These are phyloP conservation scores for Plasmodium gonderi DNA, from an alignment of 169 alveolate species.

Conservation along the genomic window DNA sequence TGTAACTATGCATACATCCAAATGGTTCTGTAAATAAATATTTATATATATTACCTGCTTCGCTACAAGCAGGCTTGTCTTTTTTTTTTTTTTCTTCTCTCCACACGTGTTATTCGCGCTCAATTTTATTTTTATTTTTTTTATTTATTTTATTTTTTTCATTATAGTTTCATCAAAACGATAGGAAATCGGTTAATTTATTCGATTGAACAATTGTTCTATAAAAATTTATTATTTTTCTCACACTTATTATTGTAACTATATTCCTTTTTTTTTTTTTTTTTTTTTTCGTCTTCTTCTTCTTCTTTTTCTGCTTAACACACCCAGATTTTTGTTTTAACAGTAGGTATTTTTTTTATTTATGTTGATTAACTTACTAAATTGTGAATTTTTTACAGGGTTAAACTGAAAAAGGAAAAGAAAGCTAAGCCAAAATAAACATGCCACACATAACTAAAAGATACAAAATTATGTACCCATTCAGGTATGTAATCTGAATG, in stretches of 20 bases:
- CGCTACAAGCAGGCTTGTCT: background rate
- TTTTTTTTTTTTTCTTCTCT: background rate
- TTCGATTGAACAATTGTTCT: too few relatives aligned
- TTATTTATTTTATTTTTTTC: background rate
- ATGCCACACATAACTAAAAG: background rate
- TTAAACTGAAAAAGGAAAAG: background rate
- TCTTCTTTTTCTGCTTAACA: too few relatives aligned
- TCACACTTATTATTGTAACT: too few relatives aligned
- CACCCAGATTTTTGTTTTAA: too few relatives aligned
- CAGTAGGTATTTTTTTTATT: background rate
- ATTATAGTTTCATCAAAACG: too few relatives aligned
- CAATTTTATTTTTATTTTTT: background rate
- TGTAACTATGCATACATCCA: background rate
- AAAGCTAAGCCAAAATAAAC: background rate
- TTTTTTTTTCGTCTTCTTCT: too few relatives aligned
- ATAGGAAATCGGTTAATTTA: too few relatives aligned
- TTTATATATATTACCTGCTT: background rate
- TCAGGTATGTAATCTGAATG: background rate
- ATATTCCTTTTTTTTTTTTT: too few relatives aligned
- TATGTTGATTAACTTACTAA: background rate
- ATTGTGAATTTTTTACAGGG: background rate
- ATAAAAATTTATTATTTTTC: too few relatives aligned
- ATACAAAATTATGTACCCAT: background rate
- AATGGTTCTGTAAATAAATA: background rate
- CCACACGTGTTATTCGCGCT: too few relatives aligned